These are phyloP conservation scores for Aspergillus novoparasiticus DNA, from an alignment of 2,329 filamentous ascomycete species.

Conservation along the genomic window DNA sequence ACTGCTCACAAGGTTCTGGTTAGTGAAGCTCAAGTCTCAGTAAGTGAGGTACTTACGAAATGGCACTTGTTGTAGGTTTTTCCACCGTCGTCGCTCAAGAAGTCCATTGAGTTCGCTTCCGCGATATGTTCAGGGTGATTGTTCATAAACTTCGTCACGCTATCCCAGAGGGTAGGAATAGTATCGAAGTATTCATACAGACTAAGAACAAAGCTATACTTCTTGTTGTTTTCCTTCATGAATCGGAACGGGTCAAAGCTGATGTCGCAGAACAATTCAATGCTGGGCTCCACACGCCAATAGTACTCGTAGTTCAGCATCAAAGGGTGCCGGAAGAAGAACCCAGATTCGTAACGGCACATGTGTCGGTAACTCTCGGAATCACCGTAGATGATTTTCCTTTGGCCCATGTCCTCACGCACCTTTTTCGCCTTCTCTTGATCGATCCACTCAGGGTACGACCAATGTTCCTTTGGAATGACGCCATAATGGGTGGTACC, in stretches of 20 bases:
- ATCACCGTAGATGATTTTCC: constrained; percentile 98
- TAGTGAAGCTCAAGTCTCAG: constrained; percentile 8
- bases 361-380: constrained; percentile 97
- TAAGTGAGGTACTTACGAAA: constrained; percentile 66
- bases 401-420: constrained; percentile 88
- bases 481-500: constrained; percentile 88
- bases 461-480: constrained; percentile 94
- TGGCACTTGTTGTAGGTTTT: constrained; percentile 96
- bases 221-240: constrained; percentile 96
- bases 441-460: constrained; percentile 93
- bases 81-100: constrained; percentile 88
- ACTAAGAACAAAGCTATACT: constrained; percentile 96
- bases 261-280: constrained; percentile 95
- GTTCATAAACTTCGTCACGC: constrained; percentile 90
- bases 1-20: constrained; percentile 55
- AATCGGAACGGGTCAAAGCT: constrained; percentile 94
- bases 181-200: constrained; percentile 97
- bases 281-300: constrained; percentile 97
- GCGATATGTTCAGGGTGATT: constrained; percentile 86
- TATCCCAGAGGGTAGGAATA: constrained; percentile 94
- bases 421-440: constrained; percentile 89
- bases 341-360: constrained; percentile 98
- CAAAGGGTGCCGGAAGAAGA: constrained; percentile 94
- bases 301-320: constrained; percentile 99
- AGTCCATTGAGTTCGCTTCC: constrained; percentile 82